These are phyloP conservation scores for Cytospora mali DNA, from an alignment of 2,329 filamentous ascomycete genomes.

Conservation along the genomic window DNA sequence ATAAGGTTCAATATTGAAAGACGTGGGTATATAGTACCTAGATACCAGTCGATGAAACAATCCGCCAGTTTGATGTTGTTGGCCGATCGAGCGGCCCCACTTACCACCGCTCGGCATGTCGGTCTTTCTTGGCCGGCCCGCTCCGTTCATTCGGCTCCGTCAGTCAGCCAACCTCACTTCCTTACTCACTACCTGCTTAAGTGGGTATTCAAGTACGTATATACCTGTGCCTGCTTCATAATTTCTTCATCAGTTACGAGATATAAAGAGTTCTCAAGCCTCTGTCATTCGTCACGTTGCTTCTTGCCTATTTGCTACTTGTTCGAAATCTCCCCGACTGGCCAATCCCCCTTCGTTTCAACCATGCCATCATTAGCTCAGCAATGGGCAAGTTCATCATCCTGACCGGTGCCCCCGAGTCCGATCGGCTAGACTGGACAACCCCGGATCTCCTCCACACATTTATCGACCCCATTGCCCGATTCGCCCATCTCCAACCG, in stretches of 20 bases:
- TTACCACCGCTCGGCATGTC: not conserved
- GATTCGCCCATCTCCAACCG: conserved; percentile 38
- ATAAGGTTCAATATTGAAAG: not conserved
- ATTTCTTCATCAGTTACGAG: not conserved
- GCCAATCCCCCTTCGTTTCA: not conserved
- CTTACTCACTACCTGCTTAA: too few species aligned
- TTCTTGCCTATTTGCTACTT: not conserved
- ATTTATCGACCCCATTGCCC: conserved; percentile 46
- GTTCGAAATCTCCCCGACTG: not conserved
- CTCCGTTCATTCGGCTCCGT: not conserved
- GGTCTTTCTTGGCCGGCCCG: not conserved
- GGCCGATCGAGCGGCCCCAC: not conserved
- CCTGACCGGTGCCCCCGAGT: conserved; percentile 60
- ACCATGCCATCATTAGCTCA: not conserved
- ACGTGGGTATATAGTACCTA: too few species aligned
- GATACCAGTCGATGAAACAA: too few species aligned
- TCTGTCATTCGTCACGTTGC: not conserved
- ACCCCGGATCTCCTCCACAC: conserved; percentile 50
- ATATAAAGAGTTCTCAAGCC: not conserved
- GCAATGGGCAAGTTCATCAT: conserved; percentile 40
- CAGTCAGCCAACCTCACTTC: not conserved
- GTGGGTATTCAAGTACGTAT: too few species aligned
- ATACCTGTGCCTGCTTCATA: not conserved
- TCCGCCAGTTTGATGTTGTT: not conserved
- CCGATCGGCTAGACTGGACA: conserved; percentile 56